Conservation (phyloP, 768 basidiomycete genomes). For the Auricularia sp. region DNA sequence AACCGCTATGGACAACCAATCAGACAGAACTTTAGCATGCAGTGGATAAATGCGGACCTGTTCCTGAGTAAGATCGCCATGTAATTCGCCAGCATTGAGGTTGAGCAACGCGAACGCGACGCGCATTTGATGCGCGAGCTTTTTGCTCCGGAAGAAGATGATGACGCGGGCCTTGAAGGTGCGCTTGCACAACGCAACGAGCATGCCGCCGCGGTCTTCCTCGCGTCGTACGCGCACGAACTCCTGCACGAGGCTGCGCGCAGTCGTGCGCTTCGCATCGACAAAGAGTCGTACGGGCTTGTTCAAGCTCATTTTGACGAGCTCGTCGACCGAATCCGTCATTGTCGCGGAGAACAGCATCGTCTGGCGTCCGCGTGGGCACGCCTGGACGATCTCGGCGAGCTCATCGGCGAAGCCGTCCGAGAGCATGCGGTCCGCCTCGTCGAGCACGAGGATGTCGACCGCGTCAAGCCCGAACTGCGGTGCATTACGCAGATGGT, state of each 20-base stretch:
- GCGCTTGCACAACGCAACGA: slow-evolving; percentile 76
- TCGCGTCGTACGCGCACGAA: slow-evolving; percentile 87
- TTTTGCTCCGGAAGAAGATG: slow-evolving; percentile 93
- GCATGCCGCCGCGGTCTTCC: slow-evolving; percentile 61
- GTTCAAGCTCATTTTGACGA: slow-evolving; percentile 85
- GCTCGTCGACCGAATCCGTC: slow-evolving; percentile 91
- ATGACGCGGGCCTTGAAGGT: slow-evolving; percentile 79
- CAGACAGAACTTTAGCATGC: neutral
- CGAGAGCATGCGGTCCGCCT: slow-evolving; percentile 94
- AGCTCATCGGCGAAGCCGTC: slow-evolving; percentile 95
- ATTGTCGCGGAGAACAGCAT: slow-evolving; percentile 99
- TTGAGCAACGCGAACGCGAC: slow-evolving; percentile 82
- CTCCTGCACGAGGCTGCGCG: slow-evolving; percentile 81
- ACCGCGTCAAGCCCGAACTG: slow-evolving; percentile 86
- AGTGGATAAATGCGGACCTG: slow-evolving; percentile 42
- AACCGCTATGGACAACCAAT: slow-evolving; percentile 48
- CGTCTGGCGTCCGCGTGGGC: slow-evolving; percentile 82
- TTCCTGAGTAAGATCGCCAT: slow-evolving; percentile 93
- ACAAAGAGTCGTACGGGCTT: slow-evolving; percentile 93
- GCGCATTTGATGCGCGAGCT: slow-evolving; percentile 93
- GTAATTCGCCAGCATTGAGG: slow-evolving; percentile 86
- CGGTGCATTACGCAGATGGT: slow-evolving; percentile 92
- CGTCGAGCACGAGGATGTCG: slow-evolving; percentile 90
- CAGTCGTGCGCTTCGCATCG: slow-evolving; percentile 83
- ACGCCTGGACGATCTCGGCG: slow-evolving; percentile 83